Percentiles rank a stretch among this genome's conserved stretches.
Evolutionary conservation across 768 basidiomycete species (phyloP).

Genomic region (Kwoniella mangroviensis): DNA sequence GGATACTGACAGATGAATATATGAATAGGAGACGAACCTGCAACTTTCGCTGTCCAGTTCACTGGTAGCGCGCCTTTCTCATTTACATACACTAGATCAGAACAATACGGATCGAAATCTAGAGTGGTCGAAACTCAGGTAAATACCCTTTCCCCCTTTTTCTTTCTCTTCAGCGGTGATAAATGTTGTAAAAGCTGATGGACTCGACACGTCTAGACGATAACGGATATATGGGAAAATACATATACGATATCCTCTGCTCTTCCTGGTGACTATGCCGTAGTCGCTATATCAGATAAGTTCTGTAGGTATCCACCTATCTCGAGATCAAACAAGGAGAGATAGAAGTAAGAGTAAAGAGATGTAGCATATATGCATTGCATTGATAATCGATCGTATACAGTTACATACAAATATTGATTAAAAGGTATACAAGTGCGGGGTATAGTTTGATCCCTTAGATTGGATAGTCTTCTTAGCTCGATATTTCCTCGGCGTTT

Average conservation of each 20-base stretch:
- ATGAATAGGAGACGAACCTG: conserved; percentile 80
- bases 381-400: not conserved
- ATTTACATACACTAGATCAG: conserved; percentile 62
- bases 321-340: conserved; percentile 19
- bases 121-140: conserved; percentile 57
- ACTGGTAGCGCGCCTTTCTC: conserved; percentile 93
- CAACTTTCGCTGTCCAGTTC: conserved; percentile 88
- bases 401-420: not conserved
- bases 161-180: not conserved
- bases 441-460: conserved; percentile 5
- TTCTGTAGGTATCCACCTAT: conserved; percentile 86
- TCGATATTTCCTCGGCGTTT: not conserved
- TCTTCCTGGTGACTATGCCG: conserved; percentile 72
- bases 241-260: conserved; percentile 92
- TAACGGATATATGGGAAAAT: conserved; percentile 61
- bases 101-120: conserved; percentile 35
- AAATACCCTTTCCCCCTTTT: conserved; percentile 18
- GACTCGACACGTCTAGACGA: conserved; percentile 35
- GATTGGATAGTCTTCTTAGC: not conserved
- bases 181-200: not conserved
- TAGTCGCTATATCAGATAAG: conserved; percentile 86
- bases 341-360: conserved; percentile 2
- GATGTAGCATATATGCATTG: conserved; percentile 19
- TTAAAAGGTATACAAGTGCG: conserved; percentile 1
- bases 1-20: no score